A percentile compares a stretch with the other conserved stretches of the same genome.
Conservation (phyloP, 441 rosid genomes). For the Codiaeum variegatum region DNA sequence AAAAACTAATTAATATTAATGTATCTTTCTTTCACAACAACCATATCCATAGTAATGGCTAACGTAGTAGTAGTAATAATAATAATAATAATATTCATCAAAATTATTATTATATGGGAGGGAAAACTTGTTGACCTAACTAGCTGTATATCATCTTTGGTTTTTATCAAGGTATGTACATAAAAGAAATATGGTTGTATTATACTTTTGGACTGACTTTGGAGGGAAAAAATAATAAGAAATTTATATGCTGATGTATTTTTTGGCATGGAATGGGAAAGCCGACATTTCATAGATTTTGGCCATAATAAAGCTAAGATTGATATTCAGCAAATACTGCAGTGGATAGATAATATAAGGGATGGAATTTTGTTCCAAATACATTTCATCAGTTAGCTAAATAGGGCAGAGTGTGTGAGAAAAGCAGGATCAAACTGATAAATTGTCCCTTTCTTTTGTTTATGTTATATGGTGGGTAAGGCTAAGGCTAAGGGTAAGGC, state of each 20-base stretch:
- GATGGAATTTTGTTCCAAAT: conserved; percentile 13
- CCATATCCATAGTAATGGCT: conserved; percentile 32
- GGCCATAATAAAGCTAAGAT: conserved; percentile 9
- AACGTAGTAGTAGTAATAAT: background rate
- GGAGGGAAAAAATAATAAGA: background rate
- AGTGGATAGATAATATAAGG: no score
- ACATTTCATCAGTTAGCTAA: background rate
- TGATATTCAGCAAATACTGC: background rate
- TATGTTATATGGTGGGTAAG: background rate
- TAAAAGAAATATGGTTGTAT: background rate
- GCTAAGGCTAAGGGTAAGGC: no score
- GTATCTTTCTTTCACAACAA: conserved; percentile 28
- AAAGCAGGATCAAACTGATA: background rate
- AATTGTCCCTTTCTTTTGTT: background rate
- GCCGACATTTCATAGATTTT: conserved; percentile 18
- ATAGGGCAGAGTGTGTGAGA: background rate
- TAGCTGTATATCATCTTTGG: no score
- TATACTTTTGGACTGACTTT: conserved; percentile 11
- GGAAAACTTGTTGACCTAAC: conserved; percentile 8
- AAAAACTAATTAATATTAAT: background rate
- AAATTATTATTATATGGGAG: background rate
- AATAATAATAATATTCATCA: background rate
- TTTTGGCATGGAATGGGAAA: conserved; percentile 7
- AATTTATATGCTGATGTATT: no score
- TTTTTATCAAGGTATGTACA: background rate